A percentile compares a stretch with the other conserved stretches of the same genome.
Evolutionary conservation across 352 stramenopile genomes (phyloP).

Genomic region (Globisporangium carolinianum): DNA sequence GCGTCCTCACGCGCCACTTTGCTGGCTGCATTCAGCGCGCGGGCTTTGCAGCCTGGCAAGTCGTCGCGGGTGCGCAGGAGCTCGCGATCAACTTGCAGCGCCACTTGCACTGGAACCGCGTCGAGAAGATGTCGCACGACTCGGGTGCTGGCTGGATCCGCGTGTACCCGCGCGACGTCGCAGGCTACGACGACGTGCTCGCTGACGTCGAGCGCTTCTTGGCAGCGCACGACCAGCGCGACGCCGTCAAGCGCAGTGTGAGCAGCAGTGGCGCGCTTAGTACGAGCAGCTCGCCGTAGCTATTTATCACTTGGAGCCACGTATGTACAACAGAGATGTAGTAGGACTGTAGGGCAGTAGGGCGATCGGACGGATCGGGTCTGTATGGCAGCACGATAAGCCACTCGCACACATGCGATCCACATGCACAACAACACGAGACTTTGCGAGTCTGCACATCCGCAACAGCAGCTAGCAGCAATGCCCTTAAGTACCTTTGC

Average conservation of each 20-base stretch:
- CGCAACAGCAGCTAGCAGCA: background rate
- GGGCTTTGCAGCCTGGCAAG: constrained; percentile 81
- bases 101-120: constrained; percentile 83
- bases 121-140: constrained; percentile 86
- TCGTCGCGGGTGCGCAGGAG: constrained; percentile 77
- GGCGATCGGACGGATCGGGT: no score
- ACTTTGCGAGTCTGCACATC: no score
- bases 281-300: background rate
- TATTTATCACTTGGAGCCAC: background rate
- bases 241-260: constrained; percentile 8
- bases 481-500: background rate
- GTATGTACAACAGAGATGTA: no score
- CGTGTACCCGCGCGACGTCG: constrained; percentile 79
- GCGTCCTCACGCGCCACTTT: constrained; percentile 59
- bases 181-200: constrained; percentile 67
- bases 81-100: constrained; percentile 84
- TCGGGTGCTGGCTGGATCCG: constrained; percentile 81
- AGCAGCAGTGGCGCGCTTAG: background rate
- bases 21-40: constrained; percentile 75
- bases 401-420: no score
- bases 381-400: no score
- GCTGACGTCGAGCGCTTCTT: constrained; percentile 69
- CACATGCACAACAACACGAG: no score
- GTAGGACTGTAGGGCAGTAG: no score
- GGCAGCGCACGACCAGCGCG: constrained; percentile 38